Evolutionary conservation across 768 basidiomycete genomes (phyloP).

Genomic region (Rhizopogon vesiculosus): DNA sequence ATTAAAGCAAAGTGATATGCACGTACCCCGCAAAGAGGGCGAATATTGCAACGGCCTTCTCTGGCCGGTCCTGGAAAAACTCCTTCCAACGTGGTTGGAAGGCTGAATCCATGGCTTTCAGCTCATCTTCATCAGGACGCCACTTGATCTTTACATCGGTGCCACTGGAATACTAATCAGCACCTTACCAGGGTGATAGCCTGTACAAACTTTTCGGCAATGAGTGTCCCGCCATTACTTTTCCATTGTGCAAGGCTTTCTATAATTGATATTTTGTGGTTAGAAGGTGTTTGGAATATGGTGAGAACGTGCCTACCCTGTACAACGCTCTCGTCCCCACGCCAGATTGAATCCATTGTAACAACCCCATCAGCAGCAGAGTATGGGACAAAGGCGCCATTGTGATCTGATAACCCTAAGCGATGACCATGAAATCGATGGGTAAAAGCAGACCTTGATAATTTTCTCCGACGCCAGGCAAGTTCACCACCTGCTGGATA

Average conservation of each 20-base stretch:
- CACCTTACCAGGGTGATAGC: not conserved
- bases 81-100: constrained; percentile 17
- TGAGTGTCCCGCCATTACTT: constrained; percentile 35
- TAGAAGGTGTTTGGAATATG: not conserved
- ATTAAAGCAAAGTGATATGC: not conserved
- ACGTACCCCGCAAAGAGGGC: not conserved
- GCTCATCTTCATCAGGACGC: constrained; percentile 16
- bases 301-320: constrained; percentile 30
- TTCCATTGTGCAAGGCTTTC: constrained; percentile 24
- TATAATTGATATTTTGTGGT: not conserved
- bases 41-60: constrained; percentile 14
- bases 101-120: constrained; percentile 14
- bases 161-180: constrained; percentile 5
- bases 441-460: constrained; percentile 26
- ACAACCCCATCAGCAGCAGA: constrained; percentile 36
- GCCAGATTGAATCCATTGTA: constrained; percentile 44
- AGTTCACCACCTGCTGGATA: constrained; percentile 27
- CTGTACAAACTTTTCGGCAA: constrained; percentile 47
- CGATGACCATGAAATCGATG: not conserved
- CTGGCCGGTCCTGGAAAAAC: constrained; percentile 10
- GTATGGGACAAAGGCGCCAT: constrained; percentile 24
- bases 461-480: constrained; percentile 40
- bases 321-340: constrained; percentile 30
- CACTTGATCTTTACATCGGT: constrained; percentile 17
- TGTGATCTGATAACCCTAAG: constrained; percentile 21